Percentiles rank a stretch among this genome's conserved stretches.
Evolutionary conservation across 1,139 yeast genomes (phyloP).

Genomic region (Scheffersomyces illinoinensis): DNA sequence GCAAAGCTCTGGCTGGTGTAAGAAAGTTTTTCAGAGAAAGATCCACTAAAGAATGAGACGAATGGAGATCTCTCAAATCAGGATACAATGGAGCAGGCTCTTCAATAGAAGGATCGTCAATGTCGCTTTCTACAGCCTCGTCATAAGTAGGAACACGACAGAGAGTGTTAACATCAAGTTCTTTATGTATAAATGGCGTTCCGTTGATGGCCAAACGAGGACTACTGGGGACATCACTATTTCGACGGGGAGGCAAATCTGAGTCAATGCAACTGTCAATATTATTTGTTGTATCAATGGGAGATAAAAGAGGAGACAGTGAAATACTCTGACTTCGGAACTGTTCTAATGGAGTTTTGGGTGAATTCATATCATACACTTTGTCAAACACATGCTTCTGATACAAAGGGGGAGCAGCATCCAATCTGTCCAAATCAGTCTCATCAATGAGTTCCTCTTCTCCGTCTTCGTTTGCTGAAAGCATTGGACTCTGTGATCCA

Average conservation of each 20-base stretch:
- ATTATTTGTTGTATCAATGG: slow-evolving; percentile 17
- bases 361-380: slow-evolving; percentile 35
- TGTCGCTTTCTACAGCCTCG: slow-evolving; percentile 36
- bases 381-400: slow-evolving; percentile 39
- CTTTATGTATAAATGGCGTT: neutral
- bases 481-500: slow-evolving; percentile 13
- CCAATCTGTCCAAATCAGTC: slow-evolving; percentile 30
- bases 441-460: slow-evolving; percentile 16
- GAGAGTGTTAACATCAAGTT: slow-evolving; percentile 22
- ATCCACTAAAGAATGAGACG: neutral
- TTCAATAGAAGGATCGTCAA: slow-evolving; percentile 17
- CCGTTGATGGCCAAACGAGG: neutral
- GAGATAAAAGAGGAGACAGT: slow-evolving; percentile 17
- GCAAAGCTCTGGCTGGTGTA: neutral
- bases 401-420: slow-evolving; percentile 45
- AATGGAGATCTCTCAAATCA: neutral
- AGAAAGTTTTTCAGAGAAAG: neutral
- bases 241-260: slow-evolving; percentile 8
- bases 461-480: slow-evolving; percentile 12
- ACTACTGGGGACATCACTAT: neutral
- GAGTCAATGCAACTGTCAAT: slow-evolving; percentile 18
- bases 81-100: slow-evolving; percentile 37
- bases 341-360: slow-evolving; percentile 43
- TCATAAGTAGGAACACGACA: slow-evolving; percentile 38
- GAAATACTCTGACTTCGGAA: slow-evolving; percentile 24